phyloP scores from a whole-genome alignment of 257 asterid species.

The Striga asiatica region DNA sequence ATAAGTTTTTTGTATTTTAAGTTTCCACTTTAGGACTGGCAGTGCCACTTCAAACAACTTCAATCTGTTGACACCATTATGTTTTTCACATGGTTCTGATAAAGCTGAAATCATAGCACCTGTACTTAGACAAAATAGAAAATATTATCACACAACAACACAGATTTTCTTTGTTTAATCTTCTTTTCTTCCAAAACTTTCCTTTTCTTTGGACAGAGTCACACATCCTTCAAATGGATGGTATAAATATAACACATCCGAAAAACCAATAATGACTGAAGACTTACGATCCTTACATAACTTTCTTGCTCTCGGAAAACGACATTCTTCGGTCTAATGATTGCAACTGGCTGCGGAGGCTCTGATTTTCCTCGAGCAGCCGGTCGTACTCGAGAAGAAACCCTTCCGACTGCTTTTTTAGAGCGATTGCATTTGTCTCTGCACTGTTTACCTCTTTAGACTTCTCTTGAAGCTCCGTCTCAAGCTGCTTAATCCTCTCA shows the following conservation, averaged over 20 bases:
- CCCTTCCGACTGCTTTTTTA: slow-evolving; percentile 83
- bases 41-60: too few species aligned
- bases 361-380: slow-evolving; percentile 74
- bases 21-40: too few species aligned
- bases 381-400: slow-evolving; percentile 83
- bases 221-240: slow-evolving; percentile 9
- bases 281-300: slow-evolving; percentile 22
- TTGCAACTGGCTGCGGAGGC: slow-evolving; percentile 63
- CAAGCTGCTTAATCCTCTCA: slow-evolving; percentile 40
- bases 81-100: too few species aligned
- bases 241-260: slow-evolving; percentile 10
- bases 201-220: slow-evolving; percentile 13
- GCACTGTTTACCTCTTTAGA: slow-evolving; percentile 45
- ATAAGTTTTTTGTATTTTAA: too few species aligned
- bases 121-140: too few species aligned
- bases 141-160: too few species aligned
- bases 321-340: slow-evolving; percentile 58
- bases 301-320: slow-evolving; percentile 64
- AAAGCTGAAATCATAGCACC: too few species aligned
- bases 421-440: slow-evolving; percentile 62
- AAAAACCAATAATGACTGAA: slow-evolving; percentile 1
- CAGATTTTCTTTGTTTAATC: background rate
- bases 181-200: background rate
- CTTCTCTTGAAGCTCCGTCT: slow-evolving; percentile 46
- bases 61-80: too few species aligned